Conservation (phyloP, 73 alveolate genomes). For the Paramecium pentaurelia region DNA sequence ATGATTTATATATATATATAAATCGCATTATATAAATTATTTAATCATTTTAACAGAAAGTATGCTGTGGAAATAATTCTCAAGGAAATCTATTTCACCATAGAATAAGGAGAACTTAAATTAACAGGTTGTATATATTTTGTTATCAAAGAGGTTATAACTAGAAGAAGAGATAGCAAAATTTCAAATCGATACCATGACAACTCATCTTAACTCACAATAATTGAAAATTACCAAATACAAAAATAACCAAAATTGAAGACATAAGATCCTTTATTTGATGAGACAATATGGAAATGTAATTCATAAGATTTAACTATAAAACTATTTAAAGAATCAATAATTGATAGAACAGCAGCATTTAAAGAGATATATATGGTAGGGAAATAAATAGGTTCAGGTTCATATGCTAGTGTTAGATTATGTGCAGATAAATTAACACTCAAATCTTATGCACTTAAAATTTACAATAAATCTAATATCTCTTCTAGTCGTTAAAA, state of each 20-base stretch:
- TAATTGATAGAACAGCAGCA: background rate
- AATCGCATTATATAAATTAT: background rate
- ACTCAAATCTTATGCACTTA: slow-evolving; percentile 69
- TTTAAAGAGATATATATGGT: slow-evolving; percentile 43
- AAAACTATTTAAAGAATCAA: background rate
- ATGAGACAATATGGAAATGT: slow-evolving; percentile 13
- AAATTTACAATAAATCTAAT: slow-evolving; percentile 70
- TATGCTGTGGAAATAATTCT: slow-evolving; percentile 24
- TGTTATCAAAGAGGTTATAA: slow-evolving; percentile 26
- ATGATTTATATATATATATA: background rate
- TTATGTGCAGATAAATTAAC: slow-evolving; percentile 66
- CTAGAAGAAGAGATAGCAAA: slow-evolving; percentile 37
- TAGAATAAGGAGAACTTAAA: background rate
- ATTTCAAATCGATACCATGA: slow-evolving; percentile 43
- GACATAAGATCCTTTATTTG: background rate
- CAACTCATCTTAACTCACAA: background rate
- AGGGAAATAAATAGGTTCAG: slow-evolving; percentile 75
- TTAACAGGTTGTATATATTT: background rate
- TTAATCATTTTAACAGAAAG: background rate
- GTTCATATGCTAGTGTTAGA: slow-evolving; percentile 83
- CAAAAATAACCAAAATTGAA: background rate
- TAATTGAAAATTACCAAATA: background rate
- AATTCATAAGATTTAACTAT: background rate
- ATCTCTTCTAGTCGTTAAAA: slow-evolving; percentile 67
- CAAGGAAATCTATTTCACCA: slow-evolving; percentile 19